A percentile compares a stretch with the other conserved stretches of the same genome.
phyloP scores from a whole-genome alignment of 306 rosid genomes.

The Gillenia trifoliata region DNA sequence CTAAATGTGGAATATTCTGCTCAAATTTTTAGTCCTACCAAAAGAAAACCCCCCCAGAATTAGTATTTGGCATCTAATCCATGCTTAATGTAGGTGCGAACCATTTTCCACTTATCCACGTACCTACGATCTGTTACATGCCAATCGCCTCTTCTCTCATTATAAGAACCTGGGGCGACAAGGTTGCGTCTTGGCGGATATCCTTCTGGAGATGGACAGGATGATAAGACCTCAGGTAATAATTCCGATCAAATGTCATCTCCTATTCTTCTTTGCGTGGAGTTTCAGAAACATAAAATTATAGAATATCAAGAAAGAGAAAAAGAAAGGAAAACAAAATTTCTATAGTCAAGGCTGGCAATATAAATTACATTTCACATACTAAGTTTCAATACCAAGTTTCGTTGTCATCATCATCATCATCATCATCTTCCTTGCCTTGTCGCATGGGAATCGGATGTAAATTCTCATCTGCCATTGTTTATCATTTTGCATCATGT shows the following conservation, averaged over 20 bases:
- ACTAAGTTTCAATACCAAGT: background rate
- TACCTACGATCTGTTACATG: slow-evolving; percentile 81
- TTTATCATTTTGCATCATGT: background rate
- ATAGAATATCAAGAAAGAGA: background rate
- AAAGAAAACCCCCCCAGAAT: background rate
- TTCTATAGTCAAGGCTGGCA: background rate
- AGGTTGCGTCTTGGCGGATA: slow-evolving; percentile 71
- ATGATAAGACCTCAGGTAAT: slow-evolving; percentile 77
- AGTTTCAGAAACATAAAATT: background rate
- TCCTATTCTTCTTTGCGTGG: slow-evolving; percentile 1
- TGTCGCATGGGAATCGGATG: background rate
- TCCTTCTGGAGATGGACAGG: slow-evolving; percentile 95
- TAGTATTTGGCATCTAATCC: slow-evolving; percentile 19
- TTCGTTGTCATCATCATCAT: background rate
- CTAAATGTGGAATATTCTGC: background rate
- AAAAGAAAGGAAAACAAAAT: background rate
- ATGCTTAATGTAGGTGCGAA: slow-evolving; percentile 66
- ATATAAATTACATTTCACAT: background rate
- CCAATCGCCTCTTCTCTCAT: slow-evolving; percentile 65
- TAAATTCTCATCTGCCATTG: background rate
- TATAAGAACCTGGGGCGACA: slow-evolving; percentile 42
- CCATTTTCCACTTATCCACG: slow-evolving; percentile 95
- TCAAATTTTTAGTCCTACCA: background rate
- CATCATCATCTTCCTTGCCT: background rate
- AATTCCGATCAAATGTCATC: background rate